Base-by-base conservation (phyloP, 768 basidiomycete genomes). In the Kwoniella bestiolae region DNA sequence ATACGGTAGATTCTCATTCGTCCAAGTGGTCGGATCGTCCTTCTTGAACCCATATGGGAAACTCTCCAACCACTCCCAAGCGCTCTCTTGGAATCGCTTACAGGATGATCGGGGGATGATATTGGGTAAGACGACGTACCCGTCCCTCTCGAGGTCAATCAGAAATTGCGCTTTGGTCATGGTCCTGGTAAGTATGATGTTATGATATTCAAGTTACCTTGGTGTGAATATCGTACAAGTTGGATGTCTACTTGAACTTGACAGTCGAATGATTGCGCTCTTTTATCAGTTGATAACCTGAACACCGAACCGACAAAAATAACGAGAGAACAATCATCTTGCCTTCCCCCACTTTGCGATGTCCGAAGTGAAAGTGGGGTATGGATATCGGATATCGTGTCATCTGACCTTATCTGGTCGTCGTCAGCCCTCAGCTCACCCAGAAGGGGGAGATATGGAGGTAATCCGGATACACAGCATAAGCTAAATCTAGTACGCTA, bases 11-110 rank as follows among this genome's bases (percentile, higher is more conserved):
- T 71, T 67, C 21, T 74, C 74, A 38, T 61, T 63, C 31, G 60
- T 69, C 73, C 75, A 75, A 2, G 79, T 81, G 8, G 52, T 52
- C 3, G 59, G 60, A 51, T 79, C 77, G 56, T 77, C 69, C 28
- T 75, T 67, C 60, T 79, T 74, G 68, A 76, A 81, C 18, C 78
- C 78, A 18, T 74, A 59, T 0, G 67, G 66, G 44, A 78, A 78
- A n/a, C 52, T 50, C 61, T 80, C 79, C 52, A 80, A 67, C 78
- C 78, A 80, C 14, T 69, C 65, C 50, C 41, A 63, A 38, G 55
- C 63, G 16, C 35, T 35, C n/a, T 52, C 9, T 25, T 55, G 51
- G 31, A 55, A 63, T 16, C 56, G 38, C 11, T 68, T 65, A 5
- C 73, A 74, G 12, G 53, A 25, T 16, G 67, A 72, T 25, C 66